Conservation (phyloP, 2,329 filamentous ascomycete genomes). For the Epichloe amarillans region DNA sequence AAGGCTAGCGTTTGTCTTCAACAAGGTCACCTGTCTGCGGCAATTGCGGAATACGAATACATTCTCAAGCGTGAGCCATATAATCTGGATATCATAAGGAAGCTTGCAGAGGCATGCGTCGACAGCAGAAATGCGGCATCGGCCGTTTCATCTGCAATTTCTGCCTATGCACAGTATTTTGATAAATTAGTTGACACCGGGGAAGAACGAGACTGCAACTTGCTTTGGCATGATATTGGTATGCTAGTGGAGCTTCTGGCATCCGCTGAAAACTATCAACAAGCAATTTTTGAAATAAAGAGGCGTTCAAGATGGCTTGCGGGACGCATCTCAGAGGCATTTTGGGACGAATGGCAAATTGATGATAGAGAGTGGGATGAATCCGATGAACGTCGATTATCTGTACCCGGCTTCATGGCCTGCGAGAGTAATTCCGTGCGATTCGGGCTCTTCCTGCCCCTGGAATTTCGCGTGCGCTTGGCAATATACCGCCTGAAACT, state of each 20-base stretch:
- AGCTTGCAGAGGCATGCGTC: slow-evolving; percentile 43
- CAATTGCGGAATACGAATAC: slow-evolving; percentile 42
- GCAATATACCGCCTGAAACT: slow-evolving; percentile 70
- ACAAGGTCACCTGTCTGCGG: slow-evolving; percentile 38
- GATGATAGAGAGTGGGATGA: slow-evolving; percentile 88
- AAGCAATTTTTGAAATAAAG: slow-evolving; percentile 59
- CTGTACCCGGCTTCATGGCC: slow-evolving; percentile 46
- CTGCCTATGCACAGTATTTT: slow-evolving; percentile 36
- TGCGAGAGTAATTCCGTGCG: slow-evolving; percentile 36
- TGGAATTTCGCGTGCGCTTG: slow-evolving; percentile 74
- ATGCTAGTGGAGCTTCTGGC: slow-evolving; percentile 74
- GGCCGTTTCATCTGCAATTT: slow-evolving; percentile 26
- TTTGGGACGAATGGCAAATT: slow-evolving; percentile 58
- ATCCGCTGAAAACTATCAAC: slow-evolving; percentile 45
- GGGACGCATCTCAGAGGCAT: slow-evolving; percentile 56
- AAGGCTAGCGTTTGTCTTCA: slow-evolving; percentile 46
- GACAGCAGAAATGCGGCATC: slow-evolving; percentile 34
- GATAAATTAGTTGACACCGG: slow-evolving; percentile 24
- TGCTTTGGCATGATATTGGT: slow-evolving; percentile 70
- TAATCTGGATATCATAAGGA: slow-evolving; percentile 41
- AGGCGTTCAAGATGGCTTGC: slow-evolving; percentile 69
- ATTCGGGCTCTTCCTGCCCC: slow-evolving; percentile 63
- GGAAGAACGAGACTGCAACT: slow-evolving; percentile 21
- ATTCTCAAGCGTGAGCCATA: slow-evolving; percentile 38
- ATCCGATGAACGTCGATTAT: slow-evolving; percentile 51